Base-by-base conservation (phyloP, 176 grass and related monocot genomes). In the Alloteropsis semialata region DNA sequence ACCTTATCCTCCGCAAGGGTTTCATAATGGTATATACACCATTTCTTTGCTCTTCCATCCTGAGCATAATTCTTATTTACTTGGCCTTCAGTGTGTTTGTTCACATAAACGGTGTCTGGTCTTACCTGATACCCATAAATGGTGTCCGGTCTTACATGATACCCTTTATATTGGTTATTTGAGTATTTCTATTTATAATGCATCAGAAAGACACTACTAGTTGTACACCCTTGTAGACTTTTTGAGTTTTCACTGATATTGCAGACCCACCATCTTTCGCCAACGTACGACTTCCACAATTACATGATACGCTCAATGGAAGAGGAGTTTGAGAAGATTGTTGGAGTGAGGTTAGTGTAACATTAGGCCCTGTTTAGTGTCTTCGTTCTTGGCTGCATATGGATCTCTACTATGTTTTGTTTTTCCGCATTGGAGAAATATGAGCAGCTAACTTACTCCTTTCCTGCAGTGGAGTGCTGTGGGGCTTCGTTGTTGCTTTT, bases 301-400 rank as follows among this genome's bases (percentile, higher is more conserved):
- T 98, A 96, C 44, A 98, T 96, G 93, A 90, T 98, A 90, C 91
- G 96, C 39, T 98, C 92, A 32, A 87, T 98, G 91, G 96, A 98
- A 98, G 96, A 98, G 75, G 96, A 98, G 57, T 95, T 98, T 84
- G 88, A 92, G 82, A 95, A 74, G 72, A 98, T 98, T 85, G 96
- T 96, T 67, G 96, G 96, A 79, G 96, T 98, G 55, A 98, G 96
- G 96, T 98, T 72, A 77, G 85, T 83, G 49, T 75, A 65, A n/a
- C 17, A 44, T 15, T 34, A 28, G 28, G 29, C 13, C 49, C 18
- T 50, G 19, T n/a, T 61, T 7, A 43, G 37, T n/a, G 3, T 38
- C 12, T 53, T 37, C 3, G 3, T 78, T 57, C 58, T 74, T 53
- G 42, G 43, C 77, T 81, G 24, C 72, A 54, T 71, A 44, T 55